Evolutionary conservation across 164 flowering plant species (phyloP), one percentile per base, ranked within the genome.

Genomic region (Hamamelis virginiana): DNA sequence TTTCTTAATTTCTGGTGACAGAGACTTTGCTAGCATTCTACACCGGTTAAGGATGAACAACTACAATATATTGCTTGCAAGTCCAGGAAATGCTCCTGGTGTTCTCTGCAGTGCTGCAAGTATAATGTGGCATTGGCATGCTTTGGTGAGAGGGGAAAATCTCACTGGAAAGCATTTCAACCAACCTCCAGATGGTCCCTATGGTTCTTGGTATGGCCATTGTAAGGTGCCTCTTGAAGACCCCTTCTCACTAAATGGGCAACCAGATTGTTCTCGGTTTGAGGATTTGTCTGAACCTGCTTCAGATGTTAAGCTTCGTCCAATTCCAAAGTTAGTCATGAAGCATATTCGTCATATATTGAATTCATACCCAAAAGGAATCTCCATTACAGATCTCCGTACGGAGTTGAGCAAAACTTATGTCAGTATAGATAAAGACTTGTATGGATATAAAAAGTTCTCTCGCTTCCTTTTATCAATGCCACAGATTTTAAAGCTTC

Each of bases 101-200:
- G 91, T 86, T 62, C 94, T 94, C 53, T 88, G 87, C 74, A 83
- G 91, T 80, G 94, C 97, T 69, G 96, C 97, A 52, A 91, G 85
- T 76, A 89, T 91, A 56, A 85, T 91, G 97, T 95, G 98, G 98
- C 80, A 80, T 5, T 95, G 98, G 97, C 59, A 72, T 73, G 67
- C 76, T 61, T 79, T 95, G 77, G 77, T 87, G 63, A 83, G 70
- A 62, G 98, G 94, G 22, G 91, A 88, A 50, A 73, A 73, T 44
- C 84, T 84, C n/a, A 43, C 56, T n/a, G 97, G 94, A 47, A 88
- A 74, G 80, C 83, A 82, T 78, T 89, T 87, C 69, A 91, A 88
- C 77, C 87, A 87, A 59, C 98, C 97, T 10, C 97, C 97, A 1
- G 97, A 92, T 82, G 98, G 97, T 48, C 83, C 86, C 1, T 80